Evolutionary conservation across 176 grass and related monocot species (phyloP), one percentile per base, ranked within the genome.

Genomic region (Microstegium vimineum): DNA sequence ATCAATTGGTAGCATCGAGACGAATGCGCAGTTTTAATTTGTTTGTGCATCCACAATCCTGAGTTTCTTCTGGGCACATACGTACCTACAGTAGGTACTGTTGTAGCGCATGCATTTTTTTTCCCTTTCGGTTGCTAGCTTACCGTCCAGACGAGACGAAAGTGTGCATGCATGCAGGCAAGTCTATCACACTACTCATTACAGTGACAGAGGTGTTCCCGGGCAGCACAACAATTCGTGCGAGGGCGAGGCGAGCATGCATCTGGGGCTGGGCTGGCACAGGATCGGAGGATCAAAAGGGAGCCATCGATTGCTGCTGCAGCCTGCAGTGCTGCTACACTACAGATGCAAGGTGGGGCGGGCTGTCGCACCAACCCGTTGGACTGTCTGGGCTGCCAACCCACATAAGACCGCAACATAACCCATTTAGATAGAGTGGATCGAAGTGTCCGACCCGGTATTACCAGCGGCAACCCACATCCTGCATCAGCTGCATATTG

Each of bases 191-290:
- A 7, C 3, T 31, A 28, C 46, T 57, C 78, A 69, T 69, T 69
- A 17, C 65, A 2, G 15, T 11, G 63, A 26, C 78, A 56, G 45
- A 56, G 26, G 18, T 81, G 78, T 40, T 65, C 47, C 33, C 78
- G 8, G 33, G 3, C 65, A 30, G 33, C n/a, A 34, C 78, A 81
- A 70, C 78, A 81, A 70, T 57, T 69, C 78, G 78, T 82, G 69
- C 68, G 56, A 62, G 46, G 31, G 67, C 35, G 52, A 61, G 32
- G 41, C 40, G 69, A 73, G 11, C 80, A 63, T 31, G 38, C 80
- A 34, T 26, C 73, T 16, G n/a, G n/a, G n/a, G n/a, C n/a, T n/a
- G n/a, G n/a, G n/a, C n/a, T n/a, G 36, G 2, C 68, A 82, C 56
- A 26, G 56, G 28, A n/a, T n/a, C n/a, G n/a, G n/a, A 64, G 37